Evolutionary conservation across 441 rosid species (phyloP).

Genomic region (Populus hybrid): DNA sequence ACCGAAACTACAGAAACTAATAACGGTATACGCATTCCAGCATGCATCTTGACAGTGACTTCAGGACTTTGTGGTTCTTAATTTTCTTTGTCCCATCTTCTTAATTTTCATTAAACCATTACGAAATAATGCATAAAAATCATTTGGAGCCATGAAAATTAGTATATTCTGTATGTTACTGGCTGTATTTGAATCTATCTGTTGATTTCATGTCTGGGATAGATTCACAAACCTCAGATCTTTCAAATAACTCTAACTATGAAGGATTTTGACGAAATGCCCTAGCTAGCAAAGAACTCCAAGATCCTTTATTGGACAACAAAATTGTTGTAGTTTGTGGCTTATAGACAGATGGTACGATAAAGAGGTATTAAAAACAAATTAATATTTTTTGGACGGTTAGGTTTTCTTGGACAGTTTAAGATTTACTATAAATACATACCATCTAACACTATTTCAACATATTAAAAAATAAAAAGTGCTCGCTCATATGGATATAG

Average conservation of each 20-base stretch:
- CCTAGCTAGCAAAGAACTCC: too few species aligned
- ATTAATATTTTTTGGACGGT: too few species aligned
- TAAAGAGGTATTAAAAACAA: too few species aligned
- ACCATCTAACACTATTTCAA: rapidly evolving
- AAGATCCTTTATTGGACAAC: too few species aligned
- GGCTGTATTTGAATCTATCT: neutral
- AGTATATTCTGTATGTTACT: neutral
- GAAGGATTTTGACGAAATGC: too few species aligned
- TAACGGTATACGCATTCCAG: neutral
- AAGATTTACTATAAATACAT: too few species aligned
- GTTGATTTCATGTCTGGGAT: neutral
- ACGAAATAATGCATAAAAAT: neutral
- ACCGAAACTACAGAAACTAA: too few species aligned
- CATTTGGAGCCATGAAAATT: neutral
- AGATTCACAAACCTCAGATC: neutral
- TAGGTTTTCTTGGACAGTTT: too few species aligned
- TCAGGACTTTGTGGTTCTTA: neutral
- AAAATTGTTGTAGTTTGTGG: neutral
- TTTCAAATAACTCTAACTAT: neutral
- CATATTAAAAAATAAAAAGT: too few species aligned
- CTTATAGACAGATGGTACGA: neutral
- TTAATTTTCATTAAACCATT: neutral
- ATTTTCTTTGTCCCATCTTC: neutral
- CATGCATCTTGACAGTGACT: neutral
- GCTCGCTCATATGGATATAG: rapidly evolving